Evolutionary conservation across 2,329 filamentous ascomycete species (phyloP), one percentile per base, ranked within the genome.

Genomic region (Aspergillus proliferans): DNA sequence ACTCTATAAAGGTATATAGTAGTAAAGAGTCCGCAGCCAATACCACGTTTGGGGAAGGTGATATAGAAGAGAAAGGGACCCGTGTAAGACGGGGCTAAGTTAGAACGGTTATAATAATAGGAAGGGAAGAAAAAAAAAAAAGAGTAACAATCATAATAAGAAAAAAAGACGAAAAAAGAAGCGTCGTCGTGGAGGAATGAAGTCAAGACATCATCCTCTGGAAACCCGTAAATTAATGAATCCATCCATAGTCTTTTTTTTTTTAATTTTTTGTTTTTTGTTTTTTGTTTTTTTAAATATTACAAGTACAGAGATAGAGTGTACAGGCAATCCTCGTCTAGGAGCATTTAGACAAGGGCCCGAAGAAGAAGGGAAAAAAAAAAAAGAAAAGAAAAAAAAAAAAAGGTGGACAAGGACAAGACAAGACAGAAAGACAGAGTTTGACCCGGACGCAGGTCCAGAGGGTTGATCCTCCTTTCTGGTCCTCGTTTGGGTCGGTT

Each of bases 371-470:
- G 15, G 15, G 15, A 15, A 15, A 15, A 15, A 15, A 40, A 21
- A 9, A 6, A 5, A 21, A 12, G n/a, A 22, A 22, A 26, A 28
- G 18, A 26, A 24, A 26, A n/a, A 15, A 15, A 43, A 43, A 26
- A 28, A 24, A 26, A 43, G 18, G 24, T 26, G 24, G 41, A 24
- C 41, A 43, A 43, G 41, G 57, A 62, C 24, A 28, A 28, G 26
- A 30, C 26, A 30, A 26, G 9, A 30, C 26, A 30, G 26, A 30
- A 30, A 30, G 26, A 30, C 61, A 68, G 54, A 67, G 62, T 67
- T 68, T 64, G 62, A 62, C 56, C 63, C 59, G 62, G 65, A 67
- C 63, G 64, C 65, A 68, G 65, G 63, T 66, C 65, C 64, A 67
- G 58, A 65, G 59, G 63, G 64, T 58, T 66, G 65, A 67, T 68